Percentiles rank a stretch among this genome's conserved stretches.
These are phyloP conservation scores for Tylopilus sp. DNA, from an alignment of 768 basidiomycete genomes.

Conservation along the genomic window DNA sequence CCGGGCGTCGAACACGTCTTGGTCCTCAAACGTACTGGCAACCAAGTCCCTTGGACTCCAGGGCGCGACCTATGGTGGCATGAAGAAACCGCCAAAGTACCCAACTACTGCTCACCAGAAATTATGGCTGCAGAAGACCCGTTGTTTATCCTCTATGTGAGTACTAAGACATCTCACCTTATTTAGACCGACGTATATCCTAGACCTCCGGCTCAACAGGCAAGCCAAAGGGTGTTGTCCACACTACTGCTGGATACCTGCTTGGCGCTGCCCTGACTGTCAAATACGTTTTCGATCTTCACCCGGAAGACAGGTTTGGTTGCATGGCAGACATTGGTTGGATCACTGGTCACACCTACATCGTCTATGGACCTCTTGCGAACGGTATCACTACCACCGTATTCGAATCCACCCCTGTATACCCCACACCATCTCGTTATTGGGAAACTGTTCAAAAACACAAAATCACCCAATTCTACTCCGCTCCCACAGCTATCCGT, in stretches of 20 bases:
- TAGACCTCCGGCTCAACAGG: constrained; percentile 94
- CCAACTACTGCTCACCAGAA: constrained; percentile 85
- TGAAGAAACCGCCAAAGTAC: constrained; percentile 81
- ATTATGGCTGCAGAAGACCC: constrained; percentile 93
- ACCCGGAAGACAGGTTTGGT: constrained; percentile 92
- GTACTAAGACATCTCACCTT: constrained; percentile 29
- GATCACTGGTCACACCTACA: constrained; percentile 98
- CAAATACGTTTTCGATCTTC: constrained; percentile 97
- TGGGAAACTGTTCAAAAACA: constrained; percentile 95
- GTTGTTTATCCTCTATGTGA: constrained; percentile 95
- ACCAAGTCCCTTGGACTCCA: constrained; percentile 70
- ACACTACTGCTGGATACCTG: constrained; percentile 86
- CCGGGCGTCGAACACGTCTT: constrained; percentile 88
- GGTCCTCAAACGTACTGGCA: constrained; percentile 86
- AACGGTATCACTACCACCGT: constrained; percentile 83
- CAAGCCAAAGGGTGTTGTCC: constrained; percentile 96
- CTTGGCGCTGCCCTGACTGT: constrained; percentile 89
- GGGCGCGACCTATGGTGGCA: constrained; percentile 97
- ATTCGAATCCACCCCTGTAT: constrained; percentile 96
- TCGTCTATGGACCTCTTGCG: constrained; percentile 92
- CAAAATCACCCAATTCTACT: constrained; percentile 95
- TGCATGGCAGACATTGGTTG: constrained; percentile 99
- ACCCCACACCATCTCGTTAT: constrained; percentile 94
- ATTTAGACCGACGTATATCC: constrained; percentile 5
- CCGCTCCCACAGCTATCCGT: constrained; percentile 92